Percentiles rank a stretch among this genome's conserved stretches.
Evolutionary conservation across 2,329 filamentous ascomycete genomes (phyloP).

Genomic region (Fusarium robinianum): DNA sequence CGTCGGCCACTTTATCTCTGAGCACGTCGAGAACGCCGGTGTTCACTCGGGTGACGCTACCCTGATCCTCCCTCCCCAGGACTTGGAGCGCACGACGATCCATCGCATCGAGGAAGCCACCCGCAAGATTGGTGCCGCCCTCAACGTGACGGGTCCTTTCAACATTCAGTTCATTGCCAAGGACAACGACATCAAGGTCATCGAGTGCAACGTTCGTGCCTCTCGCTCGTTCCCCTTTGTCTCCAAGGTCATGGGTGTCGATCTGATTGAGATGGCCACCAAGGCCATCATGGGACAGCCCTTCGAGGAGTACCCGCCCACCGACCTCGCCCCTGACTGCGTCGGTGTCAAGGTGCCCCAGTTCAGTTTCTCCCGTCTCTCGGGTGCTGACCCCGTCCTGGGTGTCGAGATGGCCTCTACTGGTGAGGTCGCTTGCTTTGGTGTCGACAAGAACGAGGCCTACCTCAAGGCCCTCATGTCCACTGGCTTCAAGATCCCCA

Average conservation of each 20-base stretch:
- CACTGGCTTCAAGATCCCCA: slow-evolving; percentile 94
- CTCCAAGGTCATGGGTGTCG: slow-evolving; percentile 97
- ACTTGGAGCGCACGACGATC: slow-evolving; percentile 87
- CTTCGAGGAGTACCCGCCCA: slow-evolving; percentile 79
- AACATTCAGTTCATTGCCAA: slow-evolving; percentile 99
- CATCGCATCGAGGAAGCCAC: slow-evolving; percentile 92
- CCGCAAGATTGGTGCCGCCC: slow-evolving; percentile 87
- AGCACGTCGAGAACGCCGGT: slow-evolving; percentile 98
- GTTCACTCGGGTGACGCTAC: slow-evolving; percentile 98
- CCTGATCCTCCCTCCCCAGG: slow-evolving; percentile 90
- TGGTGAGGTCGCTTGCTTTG: slow-evolving; percentile 96
- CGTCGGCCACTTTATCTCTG: slow-evolving; percentile 95
- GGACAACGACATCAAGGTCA: slow-evolving; percentile 99
- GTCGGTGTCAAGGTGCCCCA: slow-evolving; percentile 98
- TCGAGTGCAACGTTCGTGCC: slow-evolving; percentile 97
- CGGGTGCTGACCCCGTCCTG: slow-evolving; percentile 92
- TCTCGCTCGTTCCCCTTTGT: slow-evolving; percentile 98
- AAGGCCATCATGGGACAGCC: slow-evolving; percentile 91
- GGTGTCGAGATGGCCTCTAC: slow-evolving; percentile 99
- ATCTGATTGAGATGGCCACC: slow-evolving; percentile 97
- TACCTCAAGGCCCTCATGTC: slow-evolving; percentile 96
- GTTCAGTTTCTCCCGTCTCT: slow-evolving; percentile 97
- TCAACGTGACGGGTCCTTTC: slow-evolving; percentile 95
- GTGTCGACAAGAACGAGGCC: slow-evolving; percentile 93
- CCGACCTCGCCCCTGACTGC: slow-evolving; percentile 75